phyloP scores from a whole-genome alignment of 805 yeast genomes.

The Starmerella ratchasimensis region DNA sequence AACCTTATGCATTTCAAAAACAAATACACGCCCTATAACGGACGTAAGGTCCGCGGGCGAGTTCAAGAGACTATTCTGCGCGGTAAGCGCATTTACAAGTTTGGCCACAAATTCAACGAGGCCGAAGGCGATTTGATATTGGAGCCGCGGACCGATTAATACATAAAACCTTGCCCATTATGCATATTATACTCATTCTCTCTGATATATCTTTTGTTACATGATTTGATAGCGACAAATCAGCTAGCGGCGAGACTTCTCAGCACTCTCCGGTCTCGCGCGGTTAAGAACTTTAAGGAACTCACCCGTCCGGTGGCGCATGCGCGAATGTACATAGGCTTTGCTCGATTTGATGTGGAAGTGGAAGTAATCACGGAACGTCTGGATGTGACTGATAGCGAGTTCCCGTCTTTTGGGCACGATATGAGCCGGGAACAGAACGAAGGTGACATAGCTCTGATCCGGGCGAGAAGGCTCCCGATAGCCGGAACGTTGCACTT shows the following conservation, averaged over 20 bases:
- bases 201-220: not conserved
- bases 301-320: slow-evolving; percentile 90
- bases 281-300: slow-evolving; percentile 90
- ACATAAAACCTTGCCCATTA: not conserved
- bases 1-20: slow-evolving; percentile 49
- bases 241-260: not conserved
- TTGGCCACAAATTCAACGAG: slow-evolving; percentile 11
- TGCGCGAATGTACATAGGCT: slow-evolving; percentile 95
- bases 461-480: slow-evolving; percentile 27
- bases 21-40: slow-evolving; percentile 78
- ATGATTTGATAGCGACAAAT: not conserved
- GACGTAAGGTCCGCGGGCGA: slow-evolving; percentile 50
- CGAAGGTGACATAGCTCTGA: slow-evolving; percentile 40
- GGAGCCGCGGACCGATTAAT: slow-evolving; percentile 13
- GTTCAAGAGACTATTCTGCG: slow-evolving; percentile 69
- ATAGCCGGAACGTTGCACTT: slow-evolving; percentile 39
- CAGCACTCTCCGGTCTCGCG: slow-evolving; percentile 81
- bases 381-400: slow-evolving; percentile 79
- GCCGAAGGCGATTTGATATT: slow-evolving; percentile 13
- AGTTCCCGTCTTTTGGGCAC: slow-evolving; percentile 65
- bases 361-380: slow-evolving; percentile 94
- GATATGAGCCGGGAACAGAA: slow-evolving; percentile 39
- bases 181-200: not conserved
- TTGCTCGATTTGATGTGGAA: slow-evolving; percentile 97
- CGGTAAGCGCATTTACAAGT: slow-evolving; percentile 46